Percentiles rank a stretch among this genome's conserved stretches.
These are phyloP conservation scores for Rosa persica DNA, from an alignment of 306 rosid species.

Conservation along the genomic window DNA sequence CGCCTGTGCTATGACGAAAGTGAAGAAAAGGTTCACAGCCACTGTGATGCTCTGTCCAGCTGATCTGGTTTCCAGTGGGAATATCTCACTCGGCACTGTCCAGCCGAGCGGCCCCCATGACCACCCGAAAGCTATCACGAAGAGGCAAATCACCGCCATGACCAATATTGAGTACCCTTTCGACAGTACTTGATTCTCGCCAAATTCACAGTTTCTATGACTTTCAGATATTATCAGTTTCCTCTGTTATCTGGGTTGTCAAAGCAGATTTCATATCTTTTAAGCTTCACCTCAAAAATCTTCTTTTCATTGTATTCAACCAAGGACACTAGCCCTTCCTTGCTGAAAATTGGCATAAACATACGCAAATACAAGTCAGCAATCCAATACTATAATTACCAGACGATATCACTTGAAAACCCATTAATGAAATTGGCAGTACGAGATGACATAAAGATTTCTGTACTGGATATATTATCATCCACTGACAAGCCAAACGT, in stretches of 20 bases:
- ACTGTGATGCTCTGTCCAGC: constrained; percentile 76
- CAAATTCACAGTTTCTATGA: constrained; percentile 88
- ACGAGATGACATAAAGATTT: neutral
- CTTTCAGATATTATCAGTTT: constrained; percentile 88
- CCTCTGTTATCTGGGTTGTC: constrained; percentile 92
- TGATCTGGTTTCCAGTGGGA: constrained; percentile 60
- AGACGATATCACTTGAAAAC: neutral
- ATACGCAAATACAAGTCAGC: constrained; percentile 10
- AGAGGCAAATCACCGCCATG: constrained; percentile 68
- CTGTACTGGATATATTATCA: neutral
- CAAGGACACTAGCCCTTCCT: constrained; percentile 86
- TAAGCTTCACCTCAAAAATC: constrained; percentile 89
- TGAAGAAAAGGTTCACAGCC: constrained; percentile 64
- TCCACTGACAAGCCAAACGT: neutral
- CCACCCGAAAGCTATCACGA: constrained; percentile 78
- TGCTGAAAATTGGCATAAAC: constrained; percentile 47
- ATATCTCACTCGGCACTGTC: constrained; percentile 75
- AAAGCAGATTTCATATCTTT: constrained; percentile 94
- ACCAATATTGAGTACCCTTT: constrained; percentile 61
- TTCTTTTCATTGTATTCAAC: constrained; percentile 98
- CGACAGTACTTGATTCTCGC: constrained; percentile 47
- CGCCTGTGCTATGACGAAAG: constrained; percentile 55
- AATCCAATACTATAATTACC: neutral
- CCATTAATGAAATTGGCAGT: neutral
- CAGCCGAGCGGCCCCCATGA: constrained; percentile 84